Base-by-base conservation (phyloP, 2,329 filamentous ascomycete species). In the Aspergillus spinulosporus region DNA sequence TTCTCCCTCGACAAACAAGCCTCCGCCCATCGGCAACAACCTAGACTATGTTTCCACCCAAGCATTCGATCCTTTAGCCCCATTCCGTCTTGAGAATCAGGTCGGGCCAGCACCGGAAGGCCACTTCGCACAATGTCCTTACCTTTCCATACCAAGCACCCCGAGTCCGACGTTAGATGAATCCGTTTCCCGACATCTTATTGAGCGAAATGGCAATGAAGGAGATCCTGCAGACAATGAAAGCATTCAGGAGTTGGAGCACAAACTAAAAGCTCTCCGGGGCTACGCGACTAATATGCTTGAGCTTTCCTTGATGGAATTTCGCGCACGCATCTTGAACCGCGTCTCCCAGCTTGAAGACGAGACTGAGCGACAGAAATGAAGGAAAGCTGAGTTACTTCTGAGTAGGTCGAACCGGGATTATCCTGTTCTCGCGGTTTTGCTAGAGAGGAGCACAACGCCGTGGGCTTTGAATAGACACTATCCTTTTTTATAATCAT, bases 271-370 rank as follows among this genome's bases (percentile, higher is more conserved):
- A 26, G 51, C 59, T 26, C 62, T 69, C 40, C 59, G 62, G 8
- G 57, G 60, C 28, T 68, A 68, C 49, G 62, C 63, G 12, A 50
- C 62, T 12, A 64, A 64, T 8, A 57, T 69, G 8, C 56, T 68
- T 4, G 61, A 66, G 29, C 62, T 68, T 31, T 65, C 62, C 11
- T 46, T 68, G 26, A 59, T 63, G 14, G 64, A 68, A 1, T 68
- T 65, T 3, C 64, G 67, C 40, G 60, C 59, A 8, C 59, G 62
- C 32, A 48, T 68, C 9, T 52, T 63, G 8, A 62, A 68, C 9
- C 60, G 64, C 14, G 63, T 66, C 37, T 45, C 42, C 11, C 52
- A 58, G 31, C 28, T 66, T 21, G 62, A 69, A 44, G 40, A 8
- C 26, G 58, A 62, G 37, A 49, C 64, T 49, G 62, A 62, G 43